Conservation (phyloP, 352 stramenopile species). For the Elongisporangium prolatum region DNA sequence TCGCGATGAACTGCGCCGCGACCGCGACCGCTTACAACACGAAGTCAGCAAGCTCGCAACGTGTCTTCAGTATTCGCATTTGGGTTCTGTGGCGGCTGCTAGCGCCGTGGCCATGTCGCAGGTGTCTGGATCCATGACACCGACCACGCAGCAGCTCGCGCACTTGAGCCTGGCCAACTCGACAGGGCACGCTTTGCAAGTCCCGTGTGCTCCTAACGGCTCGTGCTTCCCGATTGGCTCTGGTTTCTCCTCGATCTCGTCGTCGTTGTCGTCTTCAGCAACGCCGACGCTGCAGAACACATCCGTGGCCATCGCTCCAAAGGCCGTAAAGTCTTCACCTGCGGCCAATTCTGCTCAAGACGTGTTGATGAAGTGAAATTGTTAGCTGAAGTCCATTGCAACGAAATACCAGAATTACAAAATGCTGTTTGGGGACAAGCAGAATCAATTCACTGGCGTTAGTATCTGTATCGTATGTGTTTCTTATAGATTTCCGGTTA, state of each 20-base stretch:
- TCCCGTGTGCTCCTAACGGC: conserved; percentile 24
- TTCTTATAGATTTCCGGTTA: too few species aligned
- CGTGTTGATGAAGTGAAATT: neutral
- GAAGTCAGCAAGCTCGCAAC: conserved; percentile 64
- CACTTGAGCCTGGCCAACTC: conserved; percentile 20
- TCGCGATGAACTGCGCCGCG: conserved; percentile 49
- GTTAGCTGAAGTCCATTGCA: too few species aligned
- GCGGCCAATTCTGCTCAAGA: neutral
- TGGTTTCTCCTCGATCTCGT: conserved; percentile 23
- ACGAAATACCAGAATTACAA: too few species aligned
- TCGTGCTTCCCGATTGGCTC: conserved; percentile 48
- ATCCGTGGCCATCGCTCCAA: conserved; percentile 26
- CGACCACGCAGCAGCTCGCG: conserved; percentile 15
- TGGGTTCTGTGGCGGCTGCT: conserved; percentile 40
- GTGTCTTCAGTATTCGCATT: conserved; percentile 59
- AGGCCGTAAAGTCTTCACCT: conserved; percentile 17
- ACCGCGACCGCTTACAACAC: conserved; percentile 58
- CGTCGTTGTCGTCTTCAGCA: conserved; percentile 9
- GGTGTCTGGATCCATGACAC: conserved; percentile 12
- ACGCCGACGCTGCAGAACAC: conserved; percentile 8
- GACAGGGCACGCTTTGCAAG: conserved; percentile 19
- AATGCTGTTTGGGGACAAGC: too few species aligned
- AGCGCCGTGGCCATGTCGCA: conserved; percentile 41
- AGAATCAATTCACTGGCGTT: too few species aligned
- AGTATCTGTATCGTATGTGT: too few species aligned